Base-by-base conservation (phyloP, 805 yeast genomes). In the Cyberlindnera veronae region DNA sequence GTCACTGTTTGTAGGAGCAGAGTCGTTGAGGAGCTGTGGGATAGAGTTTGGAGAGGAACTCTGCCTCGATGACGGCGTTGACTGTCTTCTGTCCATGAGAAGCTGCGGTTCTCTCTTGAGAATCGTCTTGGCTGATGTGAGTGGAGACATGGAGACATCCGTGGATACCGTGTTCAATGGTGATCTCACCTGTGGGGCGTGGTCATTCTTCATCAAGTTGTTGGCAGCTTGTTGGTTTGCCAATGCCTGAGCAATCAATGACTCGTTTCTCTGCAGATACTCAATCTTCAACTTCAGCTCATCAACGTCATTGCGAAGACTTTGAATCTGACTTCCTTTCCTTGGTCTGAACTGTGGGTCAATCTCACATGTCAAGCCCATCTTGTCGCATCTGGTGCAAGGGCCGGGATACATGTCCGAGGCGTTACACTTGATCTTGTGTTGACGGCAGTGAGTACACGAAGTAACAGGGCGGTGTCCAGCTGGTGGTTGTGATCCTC, bases 381-480 rank as follows among this genome's bases (percentile, higher is more conserved):
- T 83, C 55, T 84, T 72, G 38, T 78, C 81, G 64, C 97, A 90
- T 45, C 96, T 64, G 14, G 83, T 74, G 60, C 97, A 90, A 0
- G 96, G 84, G 6, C 69, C 67, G 0, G 96, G 96, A 50, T 75
- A 84, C 47, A 81, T 77, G 17, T 84, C 90, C 3, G 87, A 76
- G 1, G 97, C 97, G 58, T 90, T 87, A 63, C 97, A 90, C 58
- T 84, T 84, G 60, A 90, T 88, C 62, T 90, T 90, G 61, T 89
- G 96, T 58, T 90, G 96, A 37, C 97, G 77, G 58, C 97, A 90
- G 59, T 88, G 93, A 0, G 96, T 86, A 58, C 97, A 90, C 3
- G 95, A 84, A 0, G 95, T 87, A 2, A 89, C 95, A 0, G 96
- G 96, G 41, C 96, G 66, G 54, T 85, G 91, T 2, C 82, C 81